A percentile compares a stretch with the other conserved stretches of the same genome.
Evolutionary conservation across 1,139 yeast species (phyloP).

Genomic region (Geotrichum siamense): DNA sequence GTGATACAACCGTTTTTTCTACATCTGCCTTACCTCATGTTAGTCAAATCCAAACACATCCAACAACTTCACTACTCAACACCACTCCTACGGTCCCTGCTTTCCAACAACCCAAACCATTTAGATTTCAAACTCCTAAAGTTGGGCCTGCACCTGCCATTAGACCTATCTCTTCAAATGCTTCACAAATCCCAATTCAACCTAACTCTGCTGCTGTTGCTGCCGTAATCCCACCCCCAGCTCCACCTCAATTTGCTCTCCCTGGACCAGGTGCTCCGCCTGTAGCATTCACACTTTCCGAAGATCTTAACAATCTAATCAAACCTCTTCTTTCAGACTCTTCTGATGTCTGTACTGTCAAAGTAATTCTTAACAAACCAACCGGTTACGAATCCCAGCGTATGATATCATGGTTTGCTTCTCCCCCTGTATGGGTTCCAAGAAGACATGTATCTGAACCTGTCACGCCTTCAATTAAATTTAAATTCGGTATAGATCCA

Average conservation of each 20-base stretch:
- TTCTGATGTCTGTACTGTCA: constrained; percentile 10
- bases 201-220: constrained; percentile 10
- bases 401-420: constrained; percentile 62
- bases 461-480: constrained; percentile 19
- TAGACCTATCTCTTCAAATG: constrained; percentile 2
- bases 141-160: constrained; percentile 6
- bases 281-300: constrained; percentile 28
- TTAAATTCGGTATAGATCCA: constrained; percentile 8
- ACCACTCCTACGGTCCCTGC: neutral
- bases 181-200: constrained; percentile 5
- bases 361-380: constrained; percentile 10
- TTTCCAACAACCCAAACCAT: constrained; percentile 13
- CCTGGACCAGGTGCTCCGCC: constrained; percentile 22
- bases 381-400: constrained; percentile 30
- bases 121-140: constrained; percentile 12
- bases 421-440: constrained; percentile 61
- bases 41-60: constrained; percentile 14
- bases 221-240: constrained; percentile 8
- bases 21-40: constrained; percentile 7
- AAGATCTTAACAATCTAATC: constrained; percentile 23
- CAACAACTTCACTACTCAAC: constrained; percentile 10
- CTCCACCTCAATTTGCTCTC: constrained; percentile 9
- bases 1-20: constrained; percentile 10
- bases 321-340: constrained; percentile 18
- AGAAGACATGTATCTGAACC: constrained; percentile 40